Conservation (phyloP, 257 asterid genomes). For the Rehmannia glutinosa region DNA sequence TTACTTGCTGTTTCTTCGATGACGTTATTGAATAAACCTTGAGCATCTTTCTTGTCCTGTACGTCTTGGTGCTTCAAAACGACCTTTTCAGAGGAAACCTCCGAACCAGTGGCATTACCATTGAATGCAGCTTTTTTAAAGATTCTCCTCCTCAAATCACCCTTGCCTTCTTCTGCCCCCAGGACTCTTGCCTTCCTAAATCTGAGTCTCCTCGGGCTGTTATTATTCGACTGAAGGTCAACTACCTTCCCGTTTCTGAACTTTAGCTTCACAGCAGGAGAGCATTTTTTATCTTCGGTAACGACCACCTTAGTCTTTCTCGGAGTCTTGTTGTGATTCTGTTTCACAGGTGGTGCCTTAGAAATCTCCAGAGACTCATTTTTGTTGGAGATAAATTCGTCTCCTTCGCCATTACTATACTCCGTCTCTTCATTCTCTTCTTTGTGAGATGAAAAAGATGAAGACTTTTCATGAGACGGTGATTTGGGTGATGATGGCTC, state of each 20-base stretch:
- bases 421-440: constrained; percentile 14
- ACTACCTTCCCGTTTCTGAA: constrained; percentile 71
- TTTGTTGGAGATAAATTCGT: constrained; percentile 9
- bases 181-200: constrained; percentile 46
- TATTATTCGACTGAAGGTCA: constrained; percentile 53
- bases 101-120: constrained; percentile 17
- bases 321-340: constrained; percentile 21
- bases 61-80: constrained; percentile 64
- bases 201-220: constrained; percentile 52
- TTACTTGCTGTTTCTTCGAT: constrained; percentile 88
- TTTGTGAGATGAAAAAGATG: constrained; percentile 31
- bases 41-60: constrained; percentile 69
- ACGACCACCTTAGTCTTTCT: constrained; percentile 29
- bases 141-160: constrained; percentile 34
- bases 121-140: constrained; percentile 36
- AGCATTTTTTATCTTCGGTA: constrained; percentile 33
- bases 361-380: constrained; percentile 16
- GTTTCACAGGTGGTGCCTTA: constrained; percentile 25
- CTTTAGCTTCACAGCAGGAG: constrained; percentile 51
- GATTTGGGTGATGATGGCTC: constrained; percentile 27
- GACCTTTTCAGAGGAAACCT: constrained; percentile 33
- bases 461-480: constrained; percentile 22
- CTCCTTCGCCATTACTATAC: not conserved
- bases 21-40: constrained; percentile 63
- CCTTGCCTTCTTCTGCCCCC: constrained; percentile 35